Conservation (phyloP, 208 protist genomes). For the Paratrypanosoma confusum region DNA sequence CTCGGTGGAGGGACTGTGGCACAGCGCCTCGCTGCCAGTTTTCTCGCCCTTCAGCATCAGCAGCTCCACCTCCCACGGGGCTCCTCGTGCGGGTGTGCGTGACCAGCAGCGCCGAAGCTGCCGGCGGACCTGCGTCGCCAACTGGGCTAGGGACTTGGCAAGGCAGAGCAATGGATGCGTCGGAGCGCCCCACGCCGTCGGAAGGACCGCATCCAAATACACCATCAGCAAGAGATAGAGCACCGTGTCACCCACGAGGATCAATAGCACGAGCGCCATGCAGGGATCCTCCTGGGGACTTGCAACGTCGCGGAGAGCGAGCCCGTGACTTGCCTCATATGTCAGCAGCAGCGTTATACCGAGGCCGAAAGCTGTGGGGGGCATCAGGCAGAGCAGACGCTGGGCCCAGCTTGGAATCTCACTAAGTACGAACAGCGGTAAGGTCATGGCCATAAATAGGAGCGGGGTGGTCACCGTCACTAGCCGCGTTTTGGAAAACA, state of each 20-base stretch:
- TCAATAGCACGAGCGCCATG: constrained; percentile 16
- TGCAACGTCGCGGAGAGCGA: constrained; percentile 12
- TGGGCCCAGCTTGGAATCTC: too few relatives aligned
- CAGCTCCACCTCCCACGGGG: too few relatives aligned
- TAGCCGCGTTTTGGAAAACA: constrained; percentile 27
- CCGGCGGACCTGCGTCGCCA: too few relatives aligned
- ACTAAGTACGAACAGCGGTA: constrained; percentile 27
- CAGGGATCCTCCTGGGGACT: constrained; percentile 13
- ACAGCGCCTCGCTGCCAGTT: too few relatives aligned
- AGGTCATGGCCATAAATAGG: constrained; percentile 29
- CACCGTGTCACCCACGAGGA: constrained; percentile 18
- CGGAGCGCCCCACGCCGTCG: constrained; percentile 47
- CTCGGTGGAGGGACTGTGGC: too few relatives aligned
- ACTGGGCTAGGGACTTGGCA: background rate
- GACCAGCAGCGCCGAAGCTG: too few relatives aligned
- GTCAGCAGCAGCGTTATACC: constrained; percentile 17
- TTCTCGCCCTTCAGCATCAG: too few relatives aligned
- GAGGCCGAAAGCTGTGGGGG: constrained; percentile 28
- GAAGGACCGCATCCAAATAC: constrained; percentile 52
- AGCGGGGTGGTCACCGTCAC: constrained; percentile 30
- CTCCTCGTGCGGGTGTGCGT: too few relatives aligned
- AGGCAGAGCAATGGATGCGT: constrained; percentile 47
- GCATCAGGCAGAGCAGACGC: constrained; percentile 40
- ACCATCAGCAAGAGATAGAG: constrained; percentile 39
- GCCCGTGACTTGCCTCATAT: constrained; percentile 24